Evolutionary conservation across 2,329 filamentous ascomycete species (phyloP), one percentile per base, ranked within the genome.

Genomic region (Cladosporium cucumerinum): DNA sequence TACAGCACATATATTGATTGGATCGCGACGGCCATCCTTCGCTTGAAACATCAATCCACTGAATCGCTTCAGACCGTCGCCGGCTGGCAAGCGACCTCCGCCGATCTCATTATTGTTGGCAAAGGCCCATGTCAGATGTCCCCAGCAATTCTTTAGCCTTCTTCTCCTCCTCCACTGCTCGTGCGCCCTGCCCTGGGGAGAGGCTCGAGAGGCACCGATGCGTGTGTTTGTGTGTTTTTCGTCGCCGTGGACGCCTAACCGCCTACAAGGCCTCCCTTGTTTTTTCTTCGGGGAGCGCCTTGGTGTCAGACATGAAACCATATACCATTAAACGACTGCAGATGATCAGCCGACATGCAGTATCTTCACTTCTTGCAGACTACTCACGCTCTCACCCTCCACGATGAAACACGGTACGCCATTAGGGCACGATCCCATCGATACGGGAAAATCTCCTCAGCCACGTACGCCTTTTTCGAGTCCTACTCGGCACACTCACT

Each of bases 391-490:
- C 21, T n/a, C 28, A n/a, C 43, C 12, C n/a, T 61, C 11, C 2
- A 39, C 6, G 12, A 18, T 36, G 48, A 61, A 61, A 52, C 46
- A 54, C 30, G 59, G 59, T 39, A 52, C 59, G 48, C 59, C 59
- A 61, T 43, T 23, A 16, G 5, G 26, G 59, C 28, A 26, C 6
- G 52, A 39, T 26, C 25, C 59, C 18, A 30, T 21, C 28, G 16
- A 32, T 18, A 36, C 16, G 26, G 18, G 43, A 23, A 36, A 36
- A 28, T 21, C 26, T 54, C 51, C 51, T 54, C 51, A 54, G 51
- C 51, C 51, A 54, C 51, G 51, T 30, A 54, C 51, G 30, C 51
- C 39, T 46, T 46, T 46, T 12, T 11, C 6, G 39, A 21, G 39
- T 21, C 39, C 59, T 51, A 46, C 58, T 52, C 59, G 59, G 59